A percentile compares a stretch with the other conserved stretches of the same genome.
These are phyloP conservation scores for Lantana camara DNA, from an alignment of 257 asterid species.

Conservation along the genomic window DNA sequence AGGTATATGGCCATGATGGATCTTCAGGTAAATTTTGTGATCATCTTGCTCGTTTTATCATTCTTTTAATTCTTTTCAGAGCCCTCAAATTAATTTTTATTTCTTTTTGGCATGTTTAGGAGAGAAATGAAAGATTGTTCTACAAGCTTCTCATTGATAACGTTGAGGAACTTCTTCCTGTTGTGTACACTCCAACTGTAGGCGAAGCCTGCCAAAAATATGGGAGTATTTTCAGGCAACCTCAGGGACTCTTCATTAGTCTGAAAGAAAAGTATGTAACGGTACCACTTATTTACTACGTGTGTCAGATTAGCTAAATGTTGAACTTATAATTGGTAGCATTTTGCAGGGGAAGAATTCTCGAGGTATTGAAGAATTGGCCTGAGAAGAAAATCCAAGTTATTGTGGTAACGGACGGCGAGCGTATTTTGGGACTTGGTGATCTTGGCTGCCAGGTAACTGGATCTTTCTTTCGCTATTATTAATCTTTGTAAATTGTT, in stretches of 20 bases:
- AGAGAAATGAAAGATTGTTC: conserved; percentile 83
- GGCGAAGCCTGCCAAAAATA: conserved; percentile 99
- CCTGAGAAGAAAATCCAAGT: conserved; percentile 97
- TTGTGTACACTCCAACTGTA: conserved; percentile 98
- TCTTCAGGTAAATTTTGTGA: conserved; percentile 70
- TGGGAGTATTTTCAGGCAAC: conserved; percentile 94
- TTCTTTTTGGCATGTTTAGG: conserved; percentile 47
- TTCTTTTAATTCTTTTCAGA: background rate
- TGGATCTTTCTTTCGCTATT: background rate
- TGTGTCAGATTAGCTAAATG: background rate
- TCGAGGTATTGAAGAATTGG: conserved; percentile 95
- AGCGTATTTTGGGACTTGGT: conserved; percentile 96
- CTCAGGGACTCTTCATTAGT: conserved; percentile 98
- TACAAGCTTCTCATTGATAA: conserved; percentile 95
- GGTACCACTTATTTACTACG: background rate
- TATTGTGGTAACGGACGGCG: conserved; percentile 97
- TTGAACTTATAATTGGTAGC: conserved; percentile 27
- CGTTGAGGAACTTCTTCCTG: conserved; percentile 97
- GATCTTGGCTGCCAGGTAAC: conserved; percentile 98
- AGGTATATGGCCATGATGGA: conserved; percentile 99
- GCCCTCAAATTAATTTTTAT: conserved; percentile 5
- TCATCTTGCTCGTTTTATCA: background rate
- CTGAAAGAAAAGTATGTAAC: conserved; percentile 80
- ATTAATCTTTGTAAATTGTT: background rate
- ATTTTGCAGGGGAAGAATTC: conserved; percentile 82